These are phyloP conservation scores for Penicillium flavigenum DNA, from an alignment of 495 filamentous ascomycete species.

Conservation along the genomic window DNA sequence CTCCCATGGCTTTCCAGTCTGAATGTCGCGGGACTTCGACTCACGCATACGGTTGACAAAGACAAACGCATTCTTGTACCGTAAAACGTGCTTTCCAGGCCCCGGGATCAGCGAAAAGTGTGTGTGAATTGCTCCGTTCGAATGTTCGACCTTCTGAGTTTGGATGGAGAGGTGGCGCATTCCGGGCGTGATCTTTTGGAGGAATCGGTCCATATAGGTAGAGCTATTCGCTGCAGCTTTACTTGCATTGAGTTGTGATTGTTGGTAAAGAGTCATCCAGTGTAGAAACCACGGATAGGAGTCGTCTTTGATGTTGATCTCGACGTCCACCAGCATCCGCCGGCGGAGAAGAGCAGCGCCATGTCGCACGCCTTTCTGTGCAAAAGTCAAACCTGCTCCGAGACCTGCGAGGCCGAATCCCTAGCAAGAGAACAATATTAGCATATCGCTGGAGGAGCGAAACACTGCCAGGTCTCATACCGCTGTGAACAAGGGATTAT, in stretches of 20 bases:
- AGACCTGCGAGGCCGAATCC: constrained; percentile 86
- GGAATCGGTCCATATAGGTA: constrained; percentile 52
- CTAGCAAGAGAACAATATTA: constrained; percentile 30
- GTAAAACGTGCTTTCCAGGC: constrained; percentile 80
- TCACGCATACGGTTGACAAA: constrained; percentile 81
- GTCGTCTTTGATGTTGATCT: constrained; percentile 89
- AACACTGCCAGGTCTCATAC: constrained; percentile 35
- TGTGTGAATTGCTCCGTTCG: constrained; percentile 67
- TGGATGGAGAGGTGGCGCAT: constrained; percentile 69
- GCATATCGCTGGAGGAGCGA: neutral
- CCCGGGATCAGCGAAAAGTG: constrained; percentile 88
- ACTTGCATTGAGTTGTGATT: constrained; percentile 48
- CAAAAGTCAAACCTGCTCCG: constrained; percentile 71
- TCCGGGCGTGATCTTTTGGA: constrained; percentile 58
- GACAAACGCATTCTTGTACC: constrained; percentile 82
- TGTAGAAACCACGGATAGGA: constrained; percentile 92
- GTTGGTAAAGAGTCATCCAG: constrained; percentile 86
- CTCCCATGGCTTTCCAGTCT: constrained; percentile 86
- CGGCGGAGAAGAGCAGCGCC: constrained; percentile 70
- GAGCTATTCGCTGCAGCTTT: constrained; percentile 36
- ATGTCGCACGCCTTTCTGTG: constrained; percentile 68
- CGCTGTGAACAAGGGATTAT: constrained; percentile 69
- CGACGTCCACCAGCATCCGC: constrained; percentile 89
- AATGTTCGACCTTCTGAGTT: constrained; percentile 58
- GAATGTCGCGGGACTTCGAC: constrained; percentile 65